Conservation (phyloP, 108 stramenopile species). For the Skeletonema grethae region DNA sequence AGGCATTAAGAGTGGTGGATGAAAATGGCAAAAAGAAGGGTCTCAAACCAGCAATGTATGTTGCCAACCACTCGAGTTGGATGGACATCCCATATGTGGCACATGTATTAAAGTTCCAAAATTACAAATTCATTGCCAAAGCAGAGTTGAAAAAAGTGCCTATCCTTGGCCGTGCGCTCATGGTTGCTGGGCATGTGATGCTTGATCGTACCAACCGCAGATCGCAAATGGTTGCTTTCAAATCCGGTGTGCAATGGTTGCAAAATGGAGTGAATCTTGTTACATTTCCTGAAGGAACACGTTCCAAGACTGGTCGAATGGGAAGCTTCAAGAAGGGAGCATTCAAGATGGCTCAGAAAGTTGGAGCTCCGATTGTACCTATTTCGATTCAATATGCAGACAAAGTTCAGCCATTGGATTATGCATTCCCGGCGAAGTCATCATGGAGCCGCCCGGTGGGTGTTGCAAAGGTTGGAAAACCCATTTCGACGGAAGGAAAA, state of each 20-base stretch:
- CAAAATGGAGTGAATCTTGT: conserved; percentile 51
- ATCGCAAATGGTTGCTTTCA: conserved; percentile 51
- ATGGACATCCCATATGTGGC: conserved; percentile 59
- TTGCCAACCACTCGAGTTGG: conserved; percentile 67
- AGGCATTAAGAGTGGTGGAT: conserved; percentile 35
- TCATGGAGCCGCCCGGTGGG: conserved; percentile 26
- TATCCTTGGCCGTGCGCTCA: conserved; percentile 51
- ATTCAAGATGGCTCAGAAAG: conserved; percentile 61
- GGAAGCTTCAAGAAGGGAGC: conserved; percentile 67
- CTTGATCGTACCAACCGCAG: conserved; percentile 53
- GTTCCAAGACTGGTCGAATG: conserved; percentile 51
- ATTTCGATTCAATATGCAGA: conserved; percentile 47
- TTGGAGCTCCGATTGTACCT: conserved; percentile 47
- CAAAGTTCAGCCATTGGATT: conserved; percentile 51
- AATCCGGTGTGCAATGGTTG: conserved; percentile 51
- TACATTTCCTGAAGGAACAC: conserved; percentile 64
- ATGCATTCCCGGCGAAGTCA: conserved; percentile 49
- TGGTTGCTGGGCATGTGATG: conserved; percentile 48
- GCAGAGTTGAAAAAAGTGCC: conserved; percentile 59
- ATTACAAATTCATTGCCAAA: conserved; percentile 64
- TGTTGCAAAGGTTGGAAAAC: conserved; percentile 43
- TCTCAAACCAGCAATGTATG: conserved; percentile 56
- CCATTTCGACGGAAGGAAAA: conserved; percentile 50
- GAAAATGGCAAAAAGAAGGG: conserved; percentile 50
- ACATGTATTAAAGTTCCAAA: conserved; percentile 39